These are phyloP conservation scores for Trichoderma citrinoviride DNA, from an alignment of 2,329 filamentous ascomycete species.

Conservation along the genomic window DNA sequence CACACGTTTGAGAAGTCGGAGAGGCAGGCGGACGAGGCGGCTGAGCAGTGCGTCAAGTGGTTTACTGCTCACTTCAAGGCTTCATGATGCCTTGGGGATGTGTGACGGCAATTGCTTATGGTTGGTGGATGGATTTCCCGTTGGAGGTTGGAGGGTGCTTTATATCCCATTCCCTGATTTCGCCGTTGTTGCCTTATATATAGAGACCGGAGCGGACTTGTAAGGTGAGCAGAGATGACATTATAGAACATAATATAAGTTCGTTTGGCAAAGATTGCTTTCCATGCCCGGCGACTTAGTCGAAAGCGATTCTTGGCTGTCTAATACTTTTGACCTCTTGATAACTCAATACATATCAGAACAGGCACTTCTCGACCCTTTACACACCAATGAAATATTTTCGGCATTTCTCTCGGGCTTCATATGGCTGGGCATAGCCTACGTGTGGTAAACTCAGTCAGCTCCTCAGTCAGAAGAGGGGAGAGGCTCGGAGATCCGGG, in stretches of 20 bases:
- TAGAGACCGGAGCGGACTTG: too few relatives aligned
- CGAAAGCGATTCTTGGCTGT: neutral
- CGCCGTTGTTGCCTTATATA: too few relatives aligned
- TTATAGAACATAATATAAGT: neutral
- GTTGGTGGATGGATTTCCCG: neutral
- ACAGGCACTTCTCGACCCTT: too few relatives aligned
- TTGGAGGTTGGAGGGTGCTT: neutral
- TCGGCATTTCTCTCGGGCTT: conserved; percentile 8
- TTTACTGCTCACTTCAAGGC: conserved; percentile 30
- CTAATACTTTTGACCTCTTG: too few relatives aligned
- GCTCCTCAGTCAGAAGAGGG: neutral
- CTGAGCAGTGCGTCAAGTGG: conserved; percentile 37
- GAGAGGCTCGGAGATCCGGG: neutral
- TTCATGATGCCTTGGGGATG: neutral
- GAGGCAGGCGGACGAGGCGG: conserved; percentile 32
- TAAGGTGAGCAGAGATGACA: too few relatives aligned
- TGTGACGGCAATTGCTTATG: too few relatives aligned
- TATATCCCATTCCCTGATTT: too few relatives aligned
- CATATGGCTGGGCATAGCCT: neutral
- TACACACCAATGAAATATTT: neutral
- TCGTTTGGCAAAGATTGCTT: neutral
- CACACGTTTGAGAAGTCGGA: conserved; percentile 27
- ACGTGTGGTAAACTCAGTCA: too few relatives aligned
- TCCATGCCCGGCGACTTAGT: neutral
- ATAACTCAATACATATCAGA: too few relatives aligned